Evolutionary conservation across 495 filamentous ascomycete species (phyloP).

Genomic region (Chaetomium cochliodes): DNA sequence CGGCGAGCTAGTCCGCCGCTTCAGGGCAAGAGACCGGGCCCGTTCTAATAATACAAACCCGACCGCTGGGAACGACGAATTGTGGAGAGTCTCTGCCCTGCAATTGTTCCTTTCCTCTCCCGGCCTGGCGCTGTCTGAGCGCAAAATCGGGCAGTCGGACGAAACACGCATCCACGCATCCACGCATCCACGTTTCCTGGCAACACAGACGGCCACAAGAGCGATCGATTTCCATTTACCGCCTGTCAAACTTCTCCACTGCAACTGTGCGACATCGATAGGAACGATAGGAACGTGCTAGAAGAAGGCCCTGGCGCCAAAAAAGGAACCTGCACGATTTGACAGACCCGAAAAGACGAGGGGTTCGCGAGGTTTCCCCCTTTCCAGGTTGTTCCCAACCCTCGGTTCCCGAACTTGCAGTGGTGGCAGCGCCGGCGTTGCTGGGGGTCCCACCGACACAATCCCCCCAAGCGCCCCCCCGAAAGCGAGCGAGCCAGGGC

Average conservation of each 20-base stretch:
- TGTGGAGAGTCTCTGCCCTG: conserved; percentile 1
- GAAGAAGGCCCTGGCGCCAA: neutral
- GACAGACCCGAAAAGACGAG: neutral
- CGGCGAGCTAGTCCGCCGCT: conserved; percentile 7
- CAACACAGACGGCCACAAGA: conserved; percentile 2
- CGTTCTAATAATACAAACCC: conserved; percentile 17
- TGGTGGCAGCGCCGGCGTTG: conserved; percentile 11
- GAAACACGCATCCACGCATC: conserved; percentile 8
- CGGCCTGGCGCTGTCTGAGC: conserved; percentile 8
- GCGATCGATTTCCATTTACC: neutral
- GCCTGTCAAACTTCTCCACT: neutral
- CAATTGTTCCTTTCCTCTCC: conserved; percentile 2
- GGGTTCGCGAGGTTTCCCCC: neutral
- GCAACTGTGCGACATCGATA: neutral
- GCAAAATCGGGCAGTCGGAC: conserved; percentile 4
- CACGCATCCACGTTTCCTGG: conserved; percentile 5
- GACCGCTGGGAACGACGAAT: conserved; percentile 1
- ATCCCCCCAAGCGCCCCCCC: neutral
- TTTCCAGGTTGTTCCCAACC: neutral
- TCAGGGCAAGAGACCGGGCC: neutral
- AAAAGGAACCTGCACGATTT: neutral
- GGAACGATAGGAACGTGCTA: neutral
- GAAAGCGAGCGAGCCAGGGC: conserved; percentile 9
- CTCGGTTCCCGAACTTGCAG: conserved; percentile 13
- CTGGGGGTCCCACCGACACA: conserved; percentile 4